A percentile compares a stretch with the other conserved stretches of the same genome.
Conservation (phyloP, 805 yeast species). For the Starmerella potacharoeniae region DNA sequence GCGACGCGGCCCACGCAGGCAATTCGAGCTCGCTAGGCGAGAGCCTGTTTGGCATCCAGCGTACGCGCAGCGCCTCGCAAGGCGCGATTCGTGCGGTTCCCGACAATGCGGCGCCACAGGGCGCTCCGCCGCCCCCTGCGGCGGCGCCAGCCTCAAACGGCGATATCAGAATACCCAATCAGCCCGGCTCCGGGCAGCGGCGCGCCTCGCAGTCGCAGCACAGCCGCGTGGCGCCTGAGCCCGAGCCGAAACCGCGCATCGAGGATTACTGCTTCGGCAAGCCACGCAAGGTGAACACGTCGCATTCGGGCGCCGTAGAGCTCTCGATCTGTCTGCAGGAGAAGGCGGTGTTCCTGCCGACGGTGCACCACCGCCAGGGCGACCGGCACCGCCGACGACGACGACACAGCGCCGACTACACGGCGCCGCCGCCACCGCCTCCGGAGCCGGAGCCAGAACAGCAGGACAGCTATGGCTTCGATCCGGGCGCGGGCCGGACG, state of each 20-base stretch:
- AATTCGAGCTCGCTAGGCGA: not conserved
- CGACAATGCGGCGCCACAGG: too few species aligned
- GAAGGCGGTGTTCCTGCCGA: slow-evolving; percentile 26
- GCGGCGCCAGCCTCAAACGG: not conserved
- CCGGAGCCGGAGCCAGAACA: not conserved
- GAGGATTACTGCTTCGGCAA: slow-evolving; percentile 25
- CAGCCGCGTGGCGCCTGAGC: not conserved
- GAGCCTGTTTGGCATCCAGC: not conserved
- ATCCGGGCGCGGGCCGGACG: too few species aligned
- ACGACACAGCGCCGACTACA: not conserved
- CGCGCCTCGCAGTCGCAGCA: not conserved
- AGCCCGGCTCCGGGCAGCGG: not conserved
- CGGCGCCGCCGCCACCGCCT: slow-evolving; percentile 1
- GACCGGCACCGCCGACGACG: not conserved
- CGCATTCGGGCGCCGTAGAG: slow-evolving; percentile 28
- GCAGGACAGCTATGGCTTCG: not conserved
- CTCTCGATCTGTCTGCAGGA: slow-evolving; percentile 28
- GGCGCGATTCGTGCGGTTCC: not conserved
- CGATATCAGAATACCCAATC: not conserved
- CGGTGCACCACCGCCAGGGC: slow-evolving; percentile 3
- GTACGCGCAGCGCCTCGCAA: not conserved
- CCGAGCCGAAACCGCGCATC: slow-evolving; percentile 4
- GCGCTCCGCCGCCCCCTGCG: not conserved
- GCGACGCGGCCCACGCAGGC: not conserved
- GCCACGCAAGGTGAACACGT: slow-evolving; percentile 25